Evolutionary conservation across 2,329 filamentous ascomycete species (phyloP).

Genomic region (Calonectria ilicicola): DNA sequence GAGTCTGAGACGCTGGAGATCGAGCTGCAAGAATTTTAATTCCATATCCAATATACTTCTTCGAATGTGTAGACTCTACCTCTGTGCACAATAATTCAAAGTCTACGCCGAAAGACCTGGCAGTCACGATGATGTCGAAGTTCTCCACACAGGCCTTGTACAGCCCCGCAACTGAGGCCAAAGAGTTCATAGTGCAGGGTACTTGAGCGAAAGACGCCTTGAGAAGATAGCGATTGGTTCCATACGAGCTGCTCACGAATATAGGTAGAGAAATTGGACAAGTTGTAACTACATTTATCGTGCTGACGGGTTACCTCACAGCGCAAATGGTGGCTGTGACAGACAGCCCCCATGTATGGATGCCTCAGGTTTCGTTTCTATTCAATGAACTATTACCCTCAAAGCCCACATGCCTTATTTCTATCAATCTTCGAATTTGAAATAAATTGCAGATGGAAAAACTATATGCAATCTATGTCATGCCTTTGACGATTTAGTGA

Average conservation of each 20-base stretch:
- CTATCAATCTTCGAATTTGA: too few relatives aligned
- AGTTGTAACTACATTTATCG: not conserved
- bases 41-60: not conserved
- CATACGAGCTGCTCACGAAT: not conserved
- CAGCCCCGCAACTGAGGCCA: not conserved
- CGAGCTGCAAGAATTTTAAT: not conserved
- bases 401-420: too few relatives aligned
- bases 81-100: slow-evolving; percentile 19
- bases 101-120: slow-evolving; percentile 1
- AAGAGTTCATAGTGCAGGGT: not conserved
- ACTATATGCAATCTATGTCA: too few relatives aligned
- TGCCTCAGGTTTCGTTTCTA: not conserved
- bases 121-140: slow-evolving; percentile 17
- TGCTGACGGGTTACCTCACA: not conserved
- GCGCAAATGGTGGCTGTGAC: not conserved
- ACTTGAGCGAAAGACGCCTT: not conserved
- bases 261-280: not conserved
- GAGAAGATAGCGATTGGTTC: not conserved
- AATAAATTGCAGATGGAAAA: too few relatives aligned
- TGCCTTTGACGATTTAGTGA: too few relatives aligned
- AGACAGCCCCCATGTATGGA: not conserved
- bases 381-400: too few relatives aligned
- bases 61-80: not conserved
- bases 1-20: slow-evolving; percentile 7
- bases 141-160: slow-evolving; percentile 15